Percentiles rank a stretch among this genome's conserved stretches.
These are phyloP conservation scores for Saposhnikovia divaricata DNA, from an alignment of 129 eudicot genomes.

Conservation along the genomic window DNA sequence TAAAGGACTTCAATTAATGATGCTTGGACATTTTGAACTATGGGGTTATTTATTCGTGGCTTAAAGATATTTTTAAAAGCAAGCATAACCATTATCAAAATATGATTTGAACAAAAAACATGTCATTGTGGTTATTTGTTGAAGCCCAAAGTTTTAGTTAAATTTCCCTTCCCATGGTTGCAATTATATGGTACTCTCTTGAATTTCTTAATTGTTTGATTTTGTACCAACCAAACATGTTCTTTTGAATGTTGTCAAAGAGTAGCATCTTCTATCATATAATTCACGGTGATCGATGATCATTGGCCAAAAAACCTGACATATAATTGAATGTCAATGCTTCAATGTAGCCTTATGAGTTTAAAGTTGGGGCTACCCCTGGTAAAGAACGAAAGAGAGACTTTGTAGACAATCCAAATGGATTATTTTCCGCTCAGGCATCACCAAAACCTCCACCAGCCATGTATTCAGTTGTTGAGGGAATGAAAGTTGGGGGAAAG, in stretches of 20 bases:
- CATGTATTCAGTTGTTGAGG: slow-evolving; percentile 67
- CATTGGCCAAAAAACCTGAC: neutral
- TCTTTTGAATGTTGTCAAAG: neutral
- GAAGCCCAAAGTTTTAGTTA: too few species aligned
- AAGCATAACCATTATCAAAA: neutral
- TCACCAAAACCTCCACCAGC: slow-evolving; percentile 98
- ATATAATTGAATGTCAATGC: slow-evolving; percentile 14
- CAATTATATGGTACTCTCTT: neutral
- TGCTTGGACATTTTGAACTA: neutral
- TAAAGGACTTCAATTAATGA: neutral
- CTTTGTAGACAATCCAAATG: slow-evolving; percentile 85
- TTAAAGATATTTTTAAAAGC: too few species aligned
- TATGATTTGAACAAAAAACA: neutral
- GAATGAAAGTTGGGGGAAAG: slow-evolving; percentile 98
- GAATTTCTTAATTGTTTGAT: neutral
- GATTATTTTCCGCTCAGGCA: slow-evolving; percentile 95
- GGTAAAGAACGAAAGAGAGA: slow-evolving; percentile 96
- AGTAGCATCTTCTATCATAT: neutral
- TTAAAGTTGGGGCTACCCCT: slow-evolving; percentile 83
- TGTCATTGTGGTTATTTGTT: neutral
- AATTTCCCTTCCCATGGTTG: neutral
- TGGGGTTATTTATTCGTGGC: too few species aligned
- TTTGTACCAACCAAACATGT: neutral
- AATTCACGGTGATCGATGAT: neutral
- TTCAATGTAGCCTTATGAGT: slow-evolving; percentile 80